Evolutionary conservation across 495 filamentous ascomycete species (phyloP), one percentile per base, ranked within the genome.

Genomic region (Aspergillus baeticus): DNA sequence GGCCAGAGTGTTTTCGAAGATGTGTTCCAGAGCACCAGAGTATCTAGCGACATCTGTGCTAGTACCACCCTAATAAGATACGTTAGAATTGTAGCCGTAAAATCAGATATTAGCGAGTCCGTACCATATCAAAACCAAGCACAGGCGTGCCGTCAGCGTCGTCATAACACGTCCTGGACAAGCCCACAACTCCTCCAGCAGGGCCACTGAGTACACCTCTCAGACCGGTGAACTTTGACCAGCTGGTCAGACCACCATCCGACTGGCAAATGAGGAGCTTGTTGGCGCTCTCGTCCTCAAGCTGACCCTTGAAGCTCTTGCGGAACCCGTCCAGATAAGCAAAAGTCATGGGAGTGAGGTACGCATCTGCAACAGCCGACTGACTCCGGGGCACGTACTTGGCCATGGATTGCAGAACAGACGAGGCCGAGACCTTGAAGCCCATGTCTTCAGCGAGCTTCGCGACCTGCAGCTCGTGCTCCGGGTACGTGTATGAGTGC

Each of bases 1-100:
- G 2, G 92, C 92, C 3, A 90, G 92, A 0, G 91, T 96, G 10
- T 88, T 96, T 71, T 96, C 92, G 57, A 96, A 96, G 1, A 96
- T 91, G 66, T 97, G 91, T 49, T 96, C 91, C 62, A 95, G 91
- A 31, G 88, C 77, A 14, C 91, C 91, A 20, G 89, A 91, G 63
- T 92, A 96, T 38, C 92, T 74, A 34, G 87, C 90, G 5, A 96
- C 92, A 66, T 97, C 92, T 3, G 92, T 96, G 55, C 87, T 91
- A 2, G 92, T 97, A 36, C 92, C 92, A n/a, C 84, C 54, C 54
- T 57, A 39, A 8, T n/a, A 34, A 6, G 4, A 13, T 47, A 6
- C 7, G 15, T 55, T 39, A 55, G 22, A 18, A 56, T 33, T 2
- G 23, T 15, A 50, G 4, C 15, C 20, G 38, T 34, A 36, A 2